Evolutionary conservation across 2,329 filamentous ascomycete genomes (phyloP), one percentile per base, ranked within the genome.

Genomic region (Cryphonectria naterciae): DNA sequence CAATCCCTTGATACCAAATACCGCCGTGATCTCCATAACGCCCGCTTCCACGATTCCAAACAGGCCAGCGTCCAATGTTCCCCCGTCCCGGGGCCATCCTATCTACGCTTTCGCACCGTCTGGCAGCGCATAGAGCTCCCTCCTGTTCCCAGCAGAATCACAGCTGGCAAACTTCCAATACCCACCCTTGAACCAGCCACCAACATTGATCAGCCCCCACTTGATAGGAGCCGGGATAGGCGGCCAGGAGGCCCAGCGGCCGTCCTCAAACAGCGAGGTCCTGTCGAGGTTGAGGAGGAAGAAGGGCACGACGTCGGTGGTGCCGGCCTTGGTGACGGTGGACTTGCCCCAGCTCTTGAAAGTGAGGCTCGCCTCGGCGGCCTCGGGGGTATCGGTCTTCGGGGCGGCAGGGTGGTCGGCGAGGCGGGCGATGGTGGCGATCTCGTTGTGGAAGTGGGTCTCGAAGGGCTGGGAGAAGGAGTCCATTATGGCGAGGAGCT

Each of bases 151-250:
- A 0, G 79, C 76, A 4, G 81, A 79, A 75, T 88, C 85, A 75
- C 89, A 92, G 75, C 88, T 91, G 43, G 88, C 83, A 81, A 91
- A 92, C 80, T 85, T 89, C 89, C 89, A 92, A 84, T 86, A 87
- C 2, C 83, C 81, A 49, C 83, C 84, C 74, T 90, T 83, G 79
- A 84, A 86, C 49, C 85, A 83, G 1, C 88, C 88, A 1, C 82
- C 87, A 60, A 91, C 78, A 75, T 90, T 90, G 49, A 87, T 82
- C 72, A 92, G 75, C 0, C 85, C 85, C 88, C 88, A 91, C 69
- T 85, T 83, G 71, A 91, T 83, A 3, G 87, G 85, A 6, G 81
- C 83, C 0, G 89, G 89, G 82, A 91, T 91, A 0, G 89, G 88
- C 61, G 89, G 89, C 89, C 89, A 92, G 74, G 85, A 84, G 17